A percentile compares a stretch with the other conserved stretches of the same genome.
Conservation (phyloP, 352 stramenopile species). For the Globisporangium ultimum region DNA sequence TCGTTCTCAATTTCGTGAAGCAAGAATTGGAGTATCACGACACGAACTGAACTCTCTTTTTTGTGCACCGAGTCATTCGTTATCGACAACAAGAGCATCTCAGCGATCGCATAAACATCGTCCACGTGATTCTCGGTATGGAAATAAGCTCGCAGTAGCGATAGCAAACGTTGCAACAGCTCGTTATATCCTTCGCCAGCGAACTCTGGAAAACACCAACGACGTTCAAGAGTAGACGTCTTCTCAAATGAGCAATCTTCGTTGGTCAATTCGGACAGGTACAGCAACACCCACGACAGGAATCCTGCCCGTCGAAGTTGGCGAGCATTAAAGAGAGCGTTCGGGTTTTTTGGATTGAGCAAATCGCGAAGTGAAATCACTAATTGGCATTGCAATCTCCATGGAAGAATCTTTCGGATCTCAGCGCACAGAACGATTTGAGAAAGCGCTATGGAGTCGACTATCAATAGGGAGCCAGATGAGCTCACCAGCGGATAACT, state of each 20-base stretch:
- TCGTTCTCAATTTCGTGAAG: slow-evolving; percentile 58
- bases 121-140: slow-evolving; percentile 59
- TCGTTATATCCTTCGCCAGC: slow-evolving; percentile 28
- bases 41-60: slow-evolving; percentile 25
- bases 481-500: background rate
- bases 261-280: slow-evolving; percentile 51
- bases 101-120: slow-evolving; percentile 37
- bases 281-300: slow-evolving; percentile 53
- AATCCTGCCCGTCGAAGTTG: slow-evolving; percentile 55
- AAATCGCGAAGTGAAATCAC: slow-evolving; percentile 43
- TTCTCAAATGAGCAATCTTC: slow-evolving; percentile 30
- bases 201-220: slow-evolving; percentile 57
- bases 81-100: slow-evolving; percentile 54
- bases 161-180: slow-evolving; percentile 44
- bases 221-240: slow-evolving; percentile 26
- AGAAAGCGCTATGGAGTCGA: slow-evolving; percentile 45
- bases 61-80: slow-evolving; percentile 25
- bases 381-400: slow-evolving; percentile 48
- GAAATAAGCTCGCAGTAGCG: slow-evolving; percentile 38
- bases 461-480: slow-evolving; percentile 32
- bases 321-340: slow-evolving; percentile 73
- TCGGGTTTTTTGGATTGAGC: slow-evolving; percentile 51
- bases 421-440: slow-evolving; percentile 53
- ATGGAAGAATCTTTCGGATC: slow-evolving; percentile 34
- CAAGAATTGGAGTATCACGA: slow-evolving; percentile 49